Conservation (phyloP, 345 rosid genomes). For the Populus nigra region DNA sequence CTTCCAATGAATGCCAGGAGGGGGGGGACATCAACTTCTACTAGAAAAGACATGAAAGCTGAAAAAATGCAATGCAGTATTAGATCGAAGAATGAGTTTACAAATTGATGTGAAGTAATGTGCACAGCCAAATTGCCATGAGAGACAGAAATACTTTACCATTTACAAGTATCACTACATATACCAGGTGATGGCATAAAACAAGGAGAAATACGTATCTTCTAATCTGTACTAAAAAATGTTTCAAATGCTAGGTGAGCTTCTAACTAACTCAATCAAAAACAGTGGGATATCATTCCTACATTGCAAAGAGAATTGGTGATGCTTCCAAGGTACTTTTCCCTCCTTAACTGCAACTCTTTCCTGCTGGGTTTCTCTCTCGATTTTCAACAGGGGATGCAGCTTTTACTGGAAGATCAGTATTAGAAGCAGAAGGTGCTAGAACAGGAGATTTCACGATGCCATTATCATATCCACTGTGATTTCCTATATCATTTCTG, state of each 20-base stretch:
- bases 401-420: constrained; percentile 10
- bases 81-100: too few relatives aligned
- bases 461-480: background rate
- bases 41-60: too few relatives aligned
- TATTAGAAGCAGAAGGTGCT: constrained; percentile 1
- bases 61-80: too few relatives aligned
- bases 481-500: background rate
- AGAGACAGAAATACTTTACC: too few relatives aligned
- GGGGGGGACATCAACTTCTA: too few relatives aligned
- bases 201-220: too few relatives aligned
- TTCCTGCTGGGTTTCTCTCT: constrained; percentile 7
- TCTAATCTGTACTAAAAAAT: background rate
- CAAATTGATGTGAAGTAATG: too few relatives aligned
- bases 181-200: too few relatives aligned
- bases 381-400: constrained; percentile 12
- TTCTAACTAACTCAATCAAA: background rate
- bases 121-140: too few relatives aligned
- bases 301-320: background rate
- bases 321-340: background rate
- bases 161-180: too few relatives aligned
- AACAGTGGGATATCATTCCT: background rate
- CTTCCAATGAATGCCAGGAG: too few relatives aligned
- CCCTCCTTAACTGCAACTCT: constrained; percentile 5
- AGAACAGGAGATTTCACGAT: background rate
- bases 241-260: background rate